Conservation (phyloP, 2,329 filamentous ascomycete species). For the Microcyclosporella mali region DNA sequence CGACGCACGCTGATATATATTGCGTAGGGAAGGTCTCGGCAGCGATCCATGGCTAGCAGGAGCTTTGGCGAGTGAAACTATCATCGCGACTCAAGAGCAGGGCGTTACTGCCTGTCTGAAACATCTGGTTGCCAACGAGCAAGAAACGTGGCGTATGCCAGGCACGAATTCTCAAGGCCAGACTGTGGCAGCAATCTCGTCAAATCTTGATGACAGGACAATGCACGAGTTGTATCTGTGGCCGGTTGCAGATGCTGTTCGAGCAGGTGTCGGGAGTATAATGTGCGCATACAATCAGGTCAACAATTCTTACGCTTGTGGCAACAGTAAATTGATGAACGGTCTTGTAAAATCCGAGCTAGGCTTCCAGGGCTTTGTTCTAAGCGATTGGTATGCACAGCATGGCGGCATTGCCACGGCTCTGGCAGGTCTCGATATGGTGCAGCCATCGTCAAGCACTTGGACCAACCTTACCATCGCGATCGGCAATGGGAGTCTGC, state of each 20-base stretch:
- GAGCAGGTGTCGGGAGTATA: constrained; percentile 45
- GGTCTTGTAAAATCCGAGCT: constrained; percentile 71
- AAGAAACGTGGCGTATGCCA: constrained; percentile 46
- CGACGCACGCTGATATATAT: too few species aligned
- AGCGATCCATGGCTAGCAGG: constrained; percentile 54
- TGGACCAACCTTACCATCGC: constrained; percentile 82
- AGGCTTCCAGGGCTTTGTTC: constrained; percentile 65
- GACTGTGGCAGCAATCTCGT: constrained; percentile 55
- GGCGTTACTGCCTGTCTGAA: constrained; percentile 37
- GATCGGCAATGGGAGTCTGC: constrained; percentile 81
- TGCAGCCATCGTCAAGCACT: constrained; percentile 55
- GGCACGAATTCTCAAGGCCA: constrained; percentile 51
- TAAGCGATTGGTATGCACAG: constrained; percentile 64
- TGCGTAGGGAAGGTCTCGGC: constrained; percentile 19
- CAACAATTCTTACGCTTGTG: constrained; percentile 69
- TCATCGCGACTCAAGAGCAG: constrained; percentile 27
- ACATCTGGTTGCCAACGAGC: constrained; percentile 52
- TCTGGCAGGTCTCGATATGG: constrained; percentile 62
- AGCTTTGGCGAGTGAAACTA: constrained; percentile 19
- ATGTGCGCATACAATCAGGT: constrained; percentile 66
- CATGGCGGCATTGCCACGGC: constrained; percentile 62
- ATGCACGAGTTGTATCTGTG: constrained; percentile 40
- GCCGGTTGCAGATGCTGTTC: constrained; percentile 47
- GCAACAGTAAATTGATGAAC: constrained; percentile 72
- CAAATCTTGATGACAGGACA: constrained; percentile 58